phyloP scores from a whole-genome alignment of 2,329 filamentous ascomycete genomes.

The Domatiomyces globalis region DNA sequence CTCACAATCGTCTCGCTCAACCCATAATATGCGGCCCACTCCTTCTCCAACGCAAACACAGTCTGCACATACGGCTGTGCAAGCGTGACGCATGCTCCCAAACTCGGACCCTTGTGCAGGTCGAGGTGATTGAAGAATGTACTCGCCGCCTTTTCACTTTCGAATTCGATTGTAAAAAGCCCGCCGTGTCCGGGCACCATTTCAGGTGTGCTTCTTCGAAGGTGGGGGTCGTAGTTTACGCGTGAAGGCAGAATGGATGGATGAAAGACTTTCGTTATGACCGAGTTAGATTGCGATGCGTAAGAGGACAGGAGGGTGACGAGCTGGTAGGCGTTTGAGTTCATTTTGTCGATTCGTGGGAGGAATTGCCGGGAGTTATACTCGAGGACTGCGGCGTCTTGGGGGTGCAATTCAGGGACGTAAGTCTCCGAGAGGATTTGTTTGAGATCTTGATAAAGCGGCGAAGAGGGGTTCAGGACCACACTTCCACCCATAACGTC shows the following conservation, averaged over 20 bases:
- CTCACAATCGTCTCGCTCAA: conserved; percentile 8
- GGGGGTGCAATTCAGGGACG: conserved; percentile 15
- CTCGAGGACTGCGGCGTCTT: conserved; percentile 16
- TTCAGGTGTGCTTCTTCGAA: conserved; percentile 24
- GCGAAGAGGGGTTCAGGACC: conserved; percentile 36
- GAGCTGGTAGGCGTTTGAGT: conserved; percentile 13
- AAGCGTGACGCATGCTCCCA: conserved; percentile 11
- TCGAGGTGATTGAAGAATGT: conserved; percentile 23
- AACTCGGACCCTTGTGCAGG: conserved; percentile 21
- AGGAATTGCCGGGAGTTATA: conserved; percentile 18
- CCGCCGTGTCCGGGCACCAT: conserved; percentile 43
- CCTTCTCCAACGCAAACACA: conserved; percentile 6
- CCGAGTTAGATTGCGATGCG: conserved; percentile 6
- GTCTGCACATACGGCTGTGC: conserved; percentile 8
- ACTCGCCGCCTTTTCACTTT: conserved; percentile 9
- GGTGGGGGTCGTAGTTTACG: conserved; percentile 12
- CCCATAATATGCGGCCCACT: conserved; percentile 9
- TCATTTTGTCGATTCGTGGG: conserved; percentile 14
- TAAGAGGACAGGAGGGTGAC: conserved; percentile 15
- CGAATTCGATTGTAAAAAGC: conserved; percentile 40
- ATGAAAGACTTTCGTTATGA: conserved; percentile 17
- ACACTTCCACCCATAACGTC: conserved; percentile 42
- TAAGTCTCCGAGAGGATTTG: conserved; percentile 9
- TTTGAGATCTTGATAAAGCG: conserved; percentile 27
- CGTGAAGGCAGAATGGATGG: conserved; percentile 7